Evolutionary conservation across 345 rosid genomes (phyloP).

Genomic region (Lumnitzera littorea): DNA sequence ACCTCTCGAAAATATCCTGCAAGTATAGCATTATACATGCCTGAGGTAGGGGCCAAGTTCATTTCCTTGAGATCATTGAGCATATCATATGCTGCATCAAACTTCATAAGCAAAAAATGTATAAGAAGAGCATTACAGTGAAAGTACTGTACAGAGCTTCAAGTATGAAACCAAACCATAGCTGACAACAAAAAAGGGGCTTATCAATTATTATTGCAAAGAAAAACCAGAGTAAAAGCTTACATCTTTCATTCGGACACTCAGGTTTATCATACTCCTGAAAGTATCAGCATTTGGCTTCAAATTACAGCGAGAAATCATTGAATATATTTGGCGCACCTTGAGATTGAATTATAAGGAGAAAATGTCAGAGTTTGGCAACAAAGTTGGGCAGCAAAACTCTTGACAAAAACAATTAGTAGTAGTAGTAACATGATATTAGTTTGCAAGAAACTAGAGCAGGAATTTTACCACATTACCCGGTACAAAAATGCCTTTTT

Average conservation of each 20-base stretch:
- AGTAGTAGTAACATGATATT: too few relatives aligned
- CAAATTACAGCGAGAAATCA: conserved; percentile 42
- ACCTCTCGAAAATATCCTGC: conserved; percentile 82
- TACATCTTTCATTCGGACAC: conserved; percentile 77
- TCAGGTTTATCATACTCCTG: conserved; percentile 58
- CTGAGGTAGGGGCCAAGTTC: conserved; percentile 44
- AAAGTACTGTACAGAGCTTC: too few relatives aligned
- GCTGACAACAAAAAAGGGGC: neutral
- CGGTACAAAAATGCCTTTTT: too few relatives aligned
- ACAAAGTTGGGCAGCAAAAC: too few relatives aligned
- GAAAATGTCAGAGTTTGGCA: neutral
- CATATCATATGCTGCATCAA: conserved; percentile 63
- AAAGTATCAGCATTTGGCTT: conserved; percentile 61
- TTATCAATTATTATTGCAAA: neutral
- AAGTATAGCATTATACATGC: conserved; percentile 74
- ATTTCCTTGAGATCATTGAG: conserved; percentile 52
- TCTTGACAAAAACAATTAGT: too few relatives aligned
- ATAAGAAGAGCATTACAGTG: neutral
- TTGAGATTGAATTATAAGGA: conserved; percentile 18
- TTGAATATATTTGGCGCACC: conserved; percentile 61
- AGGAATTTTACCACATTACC: too few relatives aligned
- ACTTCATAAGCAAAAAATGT: conserved; percentile 36
- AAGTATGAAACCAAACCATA: neutral
- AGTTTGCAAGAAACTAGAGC: too few relatives aligned
- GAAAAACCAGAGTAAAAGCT: conserved; percentile 13